Base-by-base conservation (phyloP, 2,329 filamentous ascomycete species). In the Sarocladium oryzae region DNA sequence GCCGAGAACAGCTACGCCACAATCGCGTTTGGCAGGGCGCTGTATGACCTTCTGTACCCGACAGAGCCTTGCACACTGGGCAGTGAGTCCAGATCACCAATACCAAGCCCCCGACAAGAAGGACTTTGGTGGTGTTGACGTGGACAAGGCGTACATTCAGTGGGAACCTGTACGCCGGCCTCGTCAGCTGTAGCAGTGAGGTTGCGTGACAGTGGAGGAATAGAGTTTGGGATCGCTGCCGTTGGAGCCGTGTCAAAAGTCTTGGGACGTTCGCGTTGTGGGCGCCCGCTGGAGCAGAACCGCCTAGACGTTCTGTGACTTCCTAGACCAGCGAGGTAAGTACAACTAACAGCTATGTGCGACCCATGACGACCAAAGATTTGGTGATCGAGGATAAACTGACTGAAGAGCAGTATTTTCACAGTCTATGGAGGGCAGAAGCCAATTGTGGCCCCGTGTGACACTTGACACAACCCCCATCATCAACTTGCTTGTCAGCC, bases 151-250 rank as follows among this genome's bases (percentile, higher is more conserved):
- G 26, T 11, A 26, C 13, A 26, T 20, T 5, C n/a, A 9, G n/a
- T 7, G n/a, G 15, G 21, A 43, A 20, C 23, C 15, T 7, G 11
- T 4, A 28, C 20, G 4, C 20, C 16, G 20, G 7, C 40, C 40
- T 43, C 40, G 40, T 43, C 40, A 43, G 40, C 40, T n/a, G 23
- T 9, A 40, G 37, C n/a, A 20, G 21, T 10, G 23, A 26, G 23
- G 40, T 28, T 43, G 23, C 21, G 40, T 16, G 23, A 43, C 40
- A 40, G n/a, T 43, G 40, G 23, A n/a, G 15, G 3, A 16, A 43
- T 43, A 43, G 40, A 43, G 40, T 43, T 43, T 43, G 20, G 21
- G 40, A 37, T 28, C n/a, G 21, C n/a, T 43, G 40, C 40, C 40
- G 40, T 43, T 43, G 40, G n/a, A 43, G 21, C 40, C 40, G 40